A percentile compares a stretch with the other conserved stretches of the same genome.
These are phyloP conservation scores for Cytospora leucostoma DNA, from an alignment of 2,329 filamentous ascomycete genomes.

Conservation along the genomic window DNA sequence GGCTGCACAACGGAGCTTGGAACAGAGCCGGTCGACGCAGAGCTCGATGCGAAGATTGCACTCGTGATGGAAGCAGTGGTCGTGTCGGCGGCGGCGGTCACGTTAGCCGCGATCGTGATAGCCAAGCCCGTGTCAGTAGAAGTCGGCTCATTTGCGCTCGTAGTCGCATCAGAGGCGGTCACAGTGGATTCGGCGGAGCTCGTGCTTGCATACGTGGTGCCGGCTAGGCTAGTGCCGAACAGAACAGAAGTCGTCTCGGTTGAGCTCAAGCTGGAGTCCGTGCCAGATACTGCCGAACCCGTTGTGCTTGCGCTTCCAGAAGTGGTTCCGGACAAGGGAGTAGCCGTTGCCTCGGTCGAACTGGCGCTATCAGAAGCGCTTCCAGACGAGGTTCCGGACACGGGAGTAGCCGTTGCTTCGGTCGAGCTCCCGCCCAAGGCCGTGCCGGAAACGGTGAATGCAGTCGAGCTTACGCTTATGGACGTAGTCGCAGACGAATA, in stretches of 20 bases:
- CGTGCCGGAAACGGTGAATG: neutral
- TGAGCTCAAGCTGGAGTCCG: too few relatives aligned
- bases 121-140: neutral
- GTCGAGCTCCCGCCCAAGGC: neutral
- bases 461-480: neutral
- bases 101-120: neutral
- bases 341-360: neutral
- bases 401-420: neutral
- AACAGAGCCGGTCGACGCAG: constrained; percentile 1
- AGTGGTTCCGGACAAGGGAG: constrained; percentile 2
- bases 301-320: neutral
- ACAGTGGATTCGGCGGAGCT: neutral
- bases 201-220: neutral
- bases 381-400: constrained; percentile 2
- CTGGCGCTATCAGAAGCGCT: too few relatives aligned
- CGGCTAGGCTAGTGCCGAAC: too few relatives aligned
- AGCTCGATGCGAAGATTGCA: neutral
- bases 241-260: too few relatives aligned
- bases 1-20: neutral
- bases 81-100: neutral
- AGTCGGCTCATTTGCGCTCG: neutral
- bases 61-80: neutral
- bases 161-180: neutral
- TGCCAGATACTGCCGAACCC: too few relatives aligned
- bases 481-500: neutral